Percentiles rank a stretch among this genome's conserved stretches.
Evolutionary conservation across 2,329 filamentous ascomycete species (phyloP).

Genomic region (Fusarium sp.): DNA sequence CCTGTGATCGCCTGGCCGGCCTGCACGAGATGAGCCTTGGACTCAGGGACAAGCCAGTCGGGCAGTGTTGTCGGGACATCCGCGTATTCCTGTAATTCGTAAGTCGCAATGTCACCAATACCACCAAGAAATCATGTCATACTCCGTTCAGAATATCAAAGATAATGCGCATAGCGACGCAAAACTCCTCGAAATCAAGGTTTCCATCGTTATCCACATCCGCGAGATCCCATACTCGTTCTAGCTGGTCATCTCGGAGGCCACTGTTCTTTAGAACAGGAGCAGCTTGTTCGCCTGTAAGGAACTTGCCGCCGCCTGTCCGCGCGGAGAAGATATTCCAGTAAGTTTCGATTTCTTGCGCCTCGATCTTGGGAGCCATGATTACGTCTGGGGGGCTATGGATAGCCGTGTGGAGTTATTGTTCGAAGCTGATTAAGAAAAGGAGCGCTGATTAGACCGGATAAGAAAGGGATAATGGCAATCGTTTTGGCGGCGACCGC

Average conservation of each 20-base stretch:
- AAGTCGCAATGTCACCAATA: conserved; percentile 21
- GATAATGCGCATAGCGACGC: conserved; percentile 97
- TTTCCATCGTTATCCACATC: conserved; percentile 98
- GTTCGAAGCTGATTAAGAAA: neutral
- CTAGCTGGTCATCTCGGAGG: conserved; percentile 81
- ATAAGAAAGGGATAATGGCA: conserved; percentile 7
- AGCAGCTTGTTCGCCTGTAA: conserved; percentile 72
- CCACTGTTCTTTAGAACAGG: conserved; percentile 74
- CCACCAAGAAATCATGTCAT: conserved; percentile 39
- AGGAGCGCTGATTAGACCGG: neutral
- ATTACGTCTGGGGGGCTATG: conserved; percentile 41
- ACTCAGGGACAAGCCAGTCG: conserved; percentile 97
- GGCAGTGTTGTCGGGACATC: conserved; percentile 89
- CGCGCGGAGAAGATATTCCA: conserved; percentile 73
- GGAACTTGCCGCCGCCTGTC: conserved; percentile 69
- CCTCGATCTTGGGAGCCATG: conserved; percentile 72
- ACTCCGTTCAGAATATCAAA: conserved; percentile 98
- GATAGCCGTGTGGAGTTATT: conserved; percentile 1
- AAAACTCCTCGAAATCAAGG: conserved; percentile 99
- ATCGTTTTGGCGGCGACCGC: conserved; percentile 33
- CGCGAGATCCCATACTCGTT: conserved; percentile 95
- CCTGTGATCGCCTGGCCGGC: conserved; percentile 83
- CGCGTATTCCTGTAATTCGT: conserved; percentile 76
- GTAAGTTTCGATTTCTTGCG: conserved; percentile 73
- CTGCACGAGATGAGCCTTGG: conserved; percentile 90